Base-by-base conservation (phyloP, 2,329 filamentous ascomycete species). In the Aciculosporium take region DNA sequence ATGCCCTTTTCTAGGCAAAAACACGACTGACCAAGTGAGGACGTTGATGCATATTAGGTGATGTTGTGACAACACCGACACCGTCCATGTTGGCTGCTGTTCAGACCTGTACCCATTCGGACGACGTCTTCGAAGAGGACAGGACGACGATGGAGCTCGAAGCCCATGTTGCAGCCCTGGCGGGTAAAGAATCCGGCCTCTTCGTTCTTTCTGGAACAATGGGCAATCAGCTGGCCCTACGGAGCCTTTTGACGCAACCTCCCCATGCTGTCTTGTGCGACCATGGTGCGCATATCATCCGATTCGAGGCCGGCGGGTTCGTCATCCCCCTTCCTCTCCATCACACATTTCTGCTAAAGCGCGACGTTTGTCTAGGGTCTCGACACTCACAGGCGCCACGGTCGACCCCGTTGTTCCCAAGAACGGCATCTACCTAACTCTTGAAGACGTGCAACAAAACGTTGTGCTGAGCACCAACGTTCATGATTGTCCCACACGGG, bases 121-220 rank as follows among this genome's bases (percentile, higher is more conserved):
- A 95, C 60, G 88, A 94, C 59, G 85, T 94, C 50, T 84, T 82
- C 57, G 65, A 69, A 47, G 86, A 93, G 61, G 87, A 94, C 53
- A 67, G 74, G 1, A 86, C 81, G 0, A 95, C 89, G 1, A 77
- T 72, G 39, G 69, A 74, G 20, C 75, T 96, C 31, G 84, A 95
- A 59, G 63, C 70, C 35, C 79, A 83, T 57, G 71, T 93, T 34
- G 84, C 86, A 15, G 56, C 71, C 25, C 70, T 93, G 3, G 75
- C 84, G 1, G 76, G 76, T 50, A 87, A 93, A 51, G 80, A 87
- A 53, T 77, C 76, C 7, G 82, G 75, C 0, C 68, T 95, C 4
- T 79, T 94, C 41, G 84, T 94, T 42, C 69, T 93, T 45, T 91
- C 84, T 0, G 89, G 89, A 3, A 94, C 88, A 4, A 94, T 94